Percentiles rank a stretch among this genome's conserved stretches.
Conservation (phyloP, 2,329 filamentous ascomycete genomes). For the Colletotrichum chlorophyti region DNA sequence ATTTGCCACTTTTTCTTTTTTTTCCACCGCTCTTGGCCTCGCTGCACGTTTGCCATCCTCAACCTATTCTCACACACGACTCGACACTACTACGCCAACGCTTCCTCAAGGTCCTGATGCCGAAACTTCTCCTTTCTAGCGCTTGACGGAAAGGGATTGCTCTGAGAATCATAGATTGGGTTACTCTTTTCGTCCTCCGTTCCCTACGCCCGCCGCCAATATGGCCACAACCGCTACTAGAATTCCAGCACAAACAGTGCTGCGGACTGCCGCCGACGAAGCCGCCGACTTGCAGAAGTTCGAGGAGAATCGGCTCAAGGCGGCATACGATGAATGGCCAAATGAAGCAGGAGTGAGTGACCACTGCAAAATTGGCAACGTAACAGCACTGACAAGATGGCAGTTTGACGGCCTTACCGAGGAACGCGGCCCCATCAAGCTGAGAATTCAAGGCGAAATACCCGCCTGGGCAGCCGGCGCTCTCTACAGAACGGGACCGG, state of each 20-base stretch:
- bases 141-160: too few species aligned
- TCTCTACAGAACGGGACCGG: constrained; percentile 78
- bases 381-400: not conserved
- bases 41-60: too few species aligned
- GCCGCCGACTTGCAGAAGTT: constrained; percentile 18
- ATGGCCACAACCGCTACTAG: not conserved
- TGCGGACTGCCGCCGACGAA: constrained; percentile 23
- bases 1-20: too few species aligned
- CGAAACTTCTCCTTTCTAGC: too few species aligned
- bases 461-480: constrained; percentile 75
- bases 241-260: constrained; percentile 9
- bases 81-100: too few species aligned
- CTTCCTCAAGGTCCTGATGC: too few species aligned
- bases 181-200: too few species aligned
- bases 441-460: constrained; percentile 70
- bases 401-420: constrained; percentile 75
- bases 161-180: too few species aligned
- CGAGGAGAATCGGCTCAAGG: constrained; percentile 28
- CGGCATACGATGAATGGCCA: constrained; percentile 52
- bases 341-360: constrained; percentile 53
- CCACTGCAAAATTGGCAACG: not conserved
- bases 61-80: too few species aligned
- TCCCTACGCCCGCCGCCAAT: not conserved
- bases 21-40: too few species aligned
- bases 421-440: constrained; percentile 67